Evolutionary conservation across 2,329 filamentous ascomycete species (phyloP), one percentile per base, ranked within the genome.

Genomic region (Epichloe elymi): DNA sequence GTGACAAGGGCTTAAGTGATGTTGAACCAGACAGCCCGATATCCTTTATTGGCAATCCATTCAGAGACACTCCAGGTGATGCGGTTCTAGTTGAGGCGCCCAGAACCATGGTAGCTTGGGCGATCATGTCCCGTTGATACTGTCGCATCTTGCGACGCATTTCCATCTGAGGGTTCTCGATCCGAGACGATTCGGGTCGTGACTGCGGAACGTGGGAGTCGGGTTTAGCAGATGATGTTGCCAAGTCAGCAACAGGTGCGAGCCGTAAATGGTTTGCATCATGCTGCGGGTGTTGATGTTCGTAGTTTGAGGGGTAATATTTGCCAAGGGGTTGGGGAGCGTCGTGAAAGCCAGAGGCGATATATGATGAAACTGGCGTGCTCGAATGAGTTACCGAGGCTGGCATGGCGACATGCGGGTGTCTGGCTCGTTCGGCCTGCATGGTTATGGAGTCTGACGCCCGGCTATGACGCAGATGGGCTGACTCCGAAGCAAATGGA

Each of bases 271-370:
- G 15, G 12, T 41, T 36, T 17, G 48, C 30, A 19, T 50, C 19
- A 38, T 7, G 56, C 55, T 19, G 54, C 61, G 48, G 51, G 12
- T 57, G 51, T 11, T 53, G 48, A 30, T 66, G 68, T 56, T 79
- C 75, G 57, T 80, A 82, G 63, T 82, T 82, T 26, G 76, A 74
- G 0, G 79, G 79, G 53, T 82, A 80, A 58, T 82, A 83, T 63
- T 82, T 82, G 23, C 79, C 79, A 64, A 80, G 68, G 0, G 78
- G 75, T 35, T 79, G 63, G 4, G 70, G 63, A 37, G 63, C 69
- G 38, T 72, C 70, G 47, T 74, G 70, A 38, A 72, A 66, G 2
- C 74, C 75, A 26, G 70, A 71, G 6, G 75, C 74, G 35, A 74
- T 66, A 53, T 77, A 78, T 1, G 75, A 75, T 8, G 74, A 65